Evolutionary conservation across 129 eudicot genomes (phyloP).

Genomic region (Deinandra increscens): DNA sequence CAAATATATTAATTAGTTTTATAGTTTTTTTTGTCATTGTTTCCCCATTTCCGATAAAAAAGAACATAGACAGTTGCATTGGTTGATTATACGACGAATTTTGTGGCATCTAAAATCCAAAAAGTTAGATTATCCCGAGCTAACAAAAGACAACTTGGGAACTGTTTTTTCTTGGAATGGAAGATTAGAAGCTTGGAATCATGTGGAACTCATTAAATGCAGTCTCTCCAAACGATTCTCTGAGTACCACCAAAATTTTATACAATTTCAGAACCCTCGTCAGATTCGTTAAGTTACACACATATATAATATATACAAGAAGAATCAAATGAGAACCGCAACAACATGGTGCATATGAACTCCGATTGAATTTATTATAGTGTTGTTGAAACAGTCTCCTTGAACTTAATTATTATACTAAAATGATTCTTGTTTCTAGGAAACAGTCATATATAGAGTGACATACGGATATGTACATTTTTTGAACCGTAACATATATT

Average conservation of each 20-base stretch:
- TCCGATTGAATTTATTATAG: too few species aligned
- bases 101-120: constrained; percentile 36
- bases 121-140: constrained; percentile 35
- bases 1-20: background rate
- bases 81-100: constrained; percentile 31
- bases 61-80: constrained; percentile 37
- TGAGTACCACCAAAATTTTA: constrained; percentile 41
- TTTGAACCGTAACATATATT: too few species aligned
- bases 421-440: too few species aligned
- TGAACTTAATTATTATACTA: too few species aligned
- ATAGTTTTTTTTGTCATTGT: constrained; percentile 25
- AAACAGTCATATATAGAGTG: too few species aligned
- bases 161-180: constrained; percentile 77
- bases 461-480: too few species aligned
- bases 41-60: constrained; percentile 21
- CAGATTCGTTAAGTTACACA: constrained; percentile 31
- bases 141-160: constrained; percentile 44
- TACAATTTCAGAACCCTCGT: constrained; percentile 63
- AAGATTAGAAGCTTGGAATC: constrained; percentile 97
- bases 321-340: too few species aligned
- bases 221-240: constrained; percentile 42
- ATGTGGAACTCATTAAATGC: constrained; percentile 93
- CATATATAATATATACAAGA: background rate
- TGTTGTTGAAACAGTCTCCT: too few species aligned
- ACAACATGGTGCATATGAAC: too few species aligned